These are phyloP conservation scores for Globisporangium rhizosaccharum DNA, from an alignment of 352 stramenopile genomes.

Conservation along the genomic window DNA sequence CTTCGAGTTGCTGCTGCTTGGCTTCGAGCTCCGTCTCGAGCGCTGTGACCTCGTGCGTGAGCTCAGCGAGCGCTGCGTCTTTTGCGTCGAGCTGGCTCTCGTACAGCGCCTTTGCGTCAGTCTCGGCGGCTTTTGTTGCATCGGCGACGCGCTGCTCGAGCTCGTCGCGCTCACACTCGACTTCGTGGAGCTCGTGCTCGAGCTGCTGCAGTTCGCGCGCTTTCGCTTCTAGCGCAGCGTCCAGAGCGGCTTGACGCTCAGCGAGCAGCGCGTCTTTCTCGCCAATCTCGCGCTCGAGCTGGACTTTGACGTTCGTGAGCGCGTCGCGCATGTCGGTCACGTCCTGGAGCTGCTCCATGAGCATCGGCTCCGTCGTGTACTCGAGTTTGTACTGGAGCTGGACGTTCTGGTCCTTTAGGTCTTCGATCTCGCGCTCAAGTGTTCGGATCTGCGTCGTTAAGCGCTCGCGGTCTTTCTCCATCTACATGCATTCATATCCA, in stretches of 20 bases:
- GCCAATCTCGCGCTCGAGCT: conserved; percentile 63
- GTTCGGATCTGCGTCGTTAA: conserved; percentile 30
- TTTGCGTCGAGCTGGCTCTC: conserved; percentile 34
- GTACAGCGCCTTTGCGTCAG: conserved; percentile 24
- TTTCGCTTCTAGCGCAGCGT: conserved; percentile 27
- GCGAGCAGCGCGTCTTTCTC: conserved; percentile 54
- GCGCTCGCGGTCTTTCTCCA: conserved; percentile 70
- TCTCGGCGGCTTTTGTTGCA: conserved; percentile 21
- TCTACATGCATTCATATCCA: conserved; percentile 22
- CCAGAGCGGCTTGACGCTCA: conserved; percentile 26
- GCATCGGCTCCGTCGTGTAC: conserved; percentile 77
- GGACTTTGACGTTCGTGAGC: conserved; percentile 56
- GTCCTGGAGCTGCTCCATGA: conserved; percentile 76
- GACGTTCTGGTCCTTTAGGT: conserved; percentile 75
- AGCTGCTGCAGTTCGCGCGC: conserved; percentile 34
- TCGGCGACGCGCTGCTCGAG: conserved; percentile 29
- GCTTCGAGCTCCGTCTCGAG: conserved; percentile 28
- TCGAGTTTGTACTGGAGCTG: conserved; percentile 84
- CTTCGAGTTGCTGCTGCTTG: conserved; percentile 26
- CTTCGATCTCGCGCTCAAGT: conserved; percentile 58
- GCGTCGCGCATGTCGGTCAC: conserved; percentile 78
- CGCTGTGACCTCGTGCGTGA: conserved; percentile 15
- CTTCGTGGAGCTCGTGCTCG: conserved; percentile 29
- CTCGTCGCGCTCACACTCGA: conserved; percentile 29
- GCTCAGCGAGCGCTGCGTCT: conserved; percentile 12